Base-by-base conservation (phyloP, 2,329 filamentous ascomycete genomes). In the Phialophora chinensis region DNA sequence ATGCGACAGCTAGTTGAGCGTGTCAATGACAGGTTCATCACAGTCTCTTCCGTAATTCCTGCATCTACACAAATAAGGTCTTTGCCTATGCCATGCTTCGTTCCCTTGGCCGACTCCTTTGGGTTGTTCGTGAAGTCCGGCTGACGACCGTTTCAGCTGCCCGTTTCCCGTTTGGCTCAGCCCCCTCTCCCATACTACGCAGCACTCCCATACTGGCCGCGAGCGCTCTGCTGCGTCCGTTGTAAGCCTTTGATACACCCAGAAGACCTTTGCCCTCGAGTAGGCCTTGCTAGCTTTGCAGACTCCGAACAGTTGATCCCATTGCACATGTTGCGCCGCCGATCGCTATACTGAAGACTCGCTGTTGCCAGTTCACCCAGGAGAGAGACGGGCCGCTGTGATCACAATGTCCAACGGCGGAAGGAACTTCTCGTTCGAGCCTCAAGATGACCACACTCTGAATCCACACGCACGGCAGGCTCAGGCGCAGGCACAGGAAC, bases 351-450 rank as follows among this genome's bases (percentile, higher is more conserved):
- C 38, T 44, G 38, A 44, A 44, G 38, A 44, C 38, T n/a, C 7
- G 49, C 49, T 27, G 14, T 25, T 52, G 49, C 38, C 17, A 2
- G 38, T n/a, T 8, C 38, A n/a, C 17, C 17, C 38, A n/a, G 38
- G 38, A 17, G 38, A 44, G 17, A 44, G 38, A n/a, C 17, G 29
- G 33, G 59, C 60, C 35, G 61, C 68, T 66, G 63, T 42, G 31
- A 57, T 47, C 63, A 66, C 38, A 58, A 71, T 71, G 69, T 61
- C 69, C 49, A 60, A 35, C 53, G 57, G 57, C 38, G 61, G 55
- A 47, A 68, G 71, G 60, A 61, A 66, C 29, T 75, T 73, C 60
- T 74, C 72, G 35, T 75, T 74, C 62, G 71, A 74, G 52, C 60
- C 68, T n/a, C 60, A 72, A 47, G 68, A 73, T 56, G 71, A 73